A percentile compares a stretch with the other conserved stretches of the same genome.
These are phyloP conservation scores for Trametes coccinea DNA, from an alignment of 768 basidiomycete species.

Conservation along the genomic window DNA sequence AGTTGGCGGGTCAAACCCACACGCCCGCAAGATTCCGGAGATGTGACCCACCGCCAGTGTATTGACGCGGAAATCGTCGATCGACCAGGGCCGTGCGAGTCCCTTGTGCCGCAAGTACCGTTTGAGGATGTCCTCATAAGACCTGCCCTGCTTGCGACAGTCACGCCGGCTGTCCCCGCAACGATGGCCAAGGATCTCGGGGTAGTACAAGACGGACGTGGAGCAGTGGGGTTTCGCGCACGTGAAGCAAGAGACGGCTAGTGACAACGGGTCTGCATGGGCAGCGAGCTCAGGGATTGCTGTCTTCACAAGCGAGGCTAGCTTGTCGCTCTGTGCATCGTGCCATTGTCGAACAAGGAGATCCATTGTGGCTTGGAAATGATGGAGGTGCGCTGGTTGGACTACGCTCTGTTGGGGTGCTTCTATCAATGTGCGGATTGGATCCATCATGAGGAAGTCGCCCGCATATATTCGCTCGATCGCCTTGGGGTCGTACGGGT, in stretches of 20 bases:
- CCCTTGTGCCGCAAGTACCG: not conserved
- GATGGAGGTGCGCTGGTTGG: not conserved
- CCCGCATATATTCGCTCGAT: not conserved
- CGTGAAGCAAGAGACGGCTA: slow-evolving; percentile 3
- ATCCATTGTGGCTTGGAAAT: not conserved
- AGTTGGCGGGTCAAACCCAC: slow-evolving; percentile 5
- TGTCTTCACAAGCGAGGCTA: not conserved
- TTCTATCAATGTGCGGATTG: not conserved
- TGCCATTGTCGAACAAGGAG: not conserved
- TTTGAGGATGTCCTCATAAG: not conserved
- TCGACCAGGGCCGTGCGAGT: not conserved
- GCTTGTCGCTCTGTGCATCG: not conserved
- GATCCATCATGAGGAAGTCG: slow-evolving; percentile 4
- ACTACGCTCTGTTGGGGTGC: not conserved
- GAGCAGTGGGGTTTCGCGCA: not conserved
- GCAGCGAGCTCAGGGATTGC: not conserved
- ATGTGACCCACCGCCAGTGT: not conserved
- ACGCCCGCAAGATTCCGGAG: not conserved
- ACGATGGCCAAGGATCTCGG: slow-evolving; percentile 5
- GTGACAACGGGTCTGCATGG: not conserved
- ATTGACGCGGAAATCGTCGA: not conserved
- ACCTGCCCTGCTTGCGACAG: not conserved
- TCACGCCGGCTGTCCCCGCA: not conserved
- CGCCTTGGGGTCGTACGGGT: not conserved
- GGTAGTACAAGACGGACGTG: slow-evolving; percentile 9